Conservation (phyloP, 108 stramenopile genomes). For the Cylindrotheca fusiformis region DNA sequence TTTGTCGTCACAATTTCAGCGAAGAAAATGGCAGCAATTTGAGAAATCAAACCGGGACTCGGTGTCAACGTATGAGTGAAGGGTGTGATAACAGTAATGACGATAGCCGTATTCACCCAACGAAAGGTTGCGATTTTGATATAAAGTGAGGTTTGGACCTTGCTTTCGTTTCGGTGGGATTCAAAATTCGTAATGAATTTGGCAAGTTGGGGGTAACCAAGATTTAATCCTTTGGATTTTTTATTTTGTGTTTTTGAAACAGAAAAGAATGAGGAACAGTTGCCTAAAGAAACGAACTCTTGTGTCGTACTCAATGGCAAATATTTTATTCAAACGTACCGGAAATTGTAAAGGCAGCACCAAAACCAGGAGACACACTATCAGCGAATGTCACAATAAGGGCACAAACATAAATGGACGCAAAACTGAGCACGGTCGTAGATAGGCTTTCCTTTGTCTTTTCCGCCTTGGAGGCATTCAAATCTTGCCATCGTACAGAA, state of each 20-base stretch:
- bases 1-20: conserved; percentile 78
- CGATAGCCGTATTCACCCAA: conserved; percentile 79
- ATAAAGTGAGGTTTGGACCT: conserved; percentile 68
- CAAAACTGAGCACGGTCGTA: conserved; percentile 37
- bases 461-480: conserved; percentile 47
- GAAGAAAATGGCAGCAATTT: conserved; percentile 53
- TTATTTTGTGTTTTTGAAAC: no score
- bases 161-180: conserved; percentile 66
- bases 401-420: conserved; percentile 6
- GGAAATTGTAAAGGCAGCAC: conserved; percentile 16
- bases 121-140: conserved; percentile 74
- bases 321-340: conserved; percentile 2
- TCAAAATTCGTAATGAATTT: conserved; percentile 63
- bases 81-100: conserved; percentile 81
- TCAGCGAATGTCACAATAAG: conserved; percentile 4
- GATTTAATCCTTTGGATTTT: conserved; percentile 67
- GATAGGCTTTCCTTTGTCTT: conserved; percentile 44
- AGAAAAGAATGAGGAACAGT: no score
- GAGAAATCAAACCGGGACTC: conserved; percentile 28
- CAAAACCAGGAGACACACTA: conserved; percentile 2
- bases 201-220: conserved; percentile 72
- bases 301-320: not conserved
- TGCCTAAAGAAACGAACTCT: not conserved
- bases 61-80: conserved; percentile 52
- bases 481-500: conserved; percentile 78